Evolutionary conservation across 768 basidiomycete species (phyloP), one percentile per base, ranked within the genome.

Genomic region (Boletus bicolor): DNA sequence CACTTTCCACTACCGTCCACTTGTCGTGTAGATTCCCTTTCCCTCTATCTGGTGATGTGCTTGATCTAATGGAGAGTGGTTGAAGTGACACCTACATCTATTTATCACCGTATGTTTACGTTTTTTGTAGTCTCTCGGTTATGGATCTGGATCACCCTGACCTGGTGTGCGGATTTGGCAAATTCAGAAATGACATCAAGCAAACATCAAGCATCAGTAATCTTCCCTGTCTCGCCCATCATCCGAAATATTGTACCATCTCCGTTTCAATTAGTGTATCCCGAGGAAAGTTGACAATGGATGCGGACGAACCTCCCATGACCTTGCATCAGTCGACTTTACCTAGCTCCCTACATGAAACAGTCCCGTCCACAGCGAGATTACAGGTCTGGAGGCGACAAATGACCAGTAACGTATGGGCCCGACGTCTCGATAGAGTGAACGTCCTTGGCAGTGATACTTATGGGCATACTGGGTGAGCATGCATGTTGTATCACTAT

Each of bases 401-500:
- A 36, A 44, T 63, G 32, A 46, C 54, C 19, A 71, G 68, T 10
- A 63, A 58, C 15, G 58, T 64, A 14, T 69, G 68, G 68, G 58
- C 67, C 9, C 62, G 68, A 21, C 61, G 67, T 14, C 59, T 83
- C 42, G 89, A 93, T 67, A 75, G 88, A 62, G 84, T 89, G 3
- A 84, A 86, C 59, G 85, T 91, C 17, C 78, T 95, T 1, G 91
- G 91, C 7, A 75, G 78, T 41, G 76, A 79, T 28, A 68, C 63
- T 44, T 66, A 72, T 19, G 87, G 92, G 1, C 92, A 94, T 69
- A 81, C 79, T 39, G 91, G 91, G 86, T 85, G 58, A 62, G 67
- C n/a, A 35, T 39, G 32, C 64, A 44, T 75, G 34, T 19, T 8
- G n/a, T 8, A 17, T 52, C 32, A 17, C 30, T 15, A 17, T 45